Conservation (phyloP, 176 grass and related monocot species). For the Zizania latifolia region DNA sequence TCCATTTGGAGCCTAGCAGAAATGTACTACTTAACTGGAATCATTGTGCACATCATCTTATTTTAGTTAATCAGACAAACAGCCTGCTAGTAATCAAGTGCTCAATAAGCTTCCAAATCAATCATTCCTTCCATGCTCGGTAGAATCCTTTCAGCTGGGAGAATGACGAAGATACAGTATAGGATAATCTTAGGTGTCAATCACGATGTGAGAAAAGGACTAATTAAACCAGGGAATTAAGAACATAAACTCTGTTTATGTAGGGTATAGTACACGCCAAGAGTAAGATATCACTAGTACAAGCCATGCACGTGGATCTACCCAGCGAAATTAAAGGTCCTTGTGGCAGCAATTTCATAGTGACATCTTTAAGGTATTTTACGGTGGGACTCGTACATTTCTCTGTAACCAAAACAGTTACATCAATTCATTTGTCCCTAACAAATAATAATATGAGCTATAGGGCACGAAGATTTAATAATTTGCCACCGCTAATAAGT, state of each 20-base stretch:
- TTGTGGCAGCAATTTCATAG: neutral
- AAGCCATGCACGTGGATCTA: neutral
- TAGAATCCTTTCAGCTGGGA: slow-evolving; percentile 25
- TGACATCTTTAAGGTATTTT: neutral
- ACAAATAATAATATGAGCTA: no score
- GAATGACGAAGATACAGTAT: slow-evolving; percentile 37
- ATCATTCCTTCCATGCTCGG: slow-evolving; percentile 8
- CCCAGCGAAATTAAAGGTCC: neutral
- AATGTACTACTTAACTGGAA: slow-evolving; percentile 31
- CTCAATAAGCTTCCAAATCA: slow-evolving; percentile 33
- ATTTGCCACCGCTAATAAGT: no score
- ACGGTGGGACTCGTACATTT: neutral
- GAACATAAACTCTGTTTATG: neutral
- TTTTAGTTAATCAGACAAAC: slow-evolving; percentile 17
- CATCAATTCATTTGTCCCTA: neutral
- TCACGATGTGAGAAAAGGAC: neutral
- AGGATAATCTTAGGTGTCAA: slow-evolving; percentile 20
- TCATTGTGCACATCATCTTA: neutral
- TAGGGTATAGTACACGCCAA: neutral
- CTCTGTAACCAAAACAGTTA: neutral
- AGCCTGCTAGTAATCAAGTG: neutral
- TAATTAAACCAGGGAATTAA: slow-evolving; percentile 15
- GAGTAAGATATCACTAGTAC: neutral
- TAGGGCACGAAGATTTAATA: no score
- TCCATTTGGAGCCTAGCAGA: slow-evolving; percentile 41